phyloP scores from a whole-genome alignment of 2,329 filamentous ascomycete species.

The Calonectria hawksworthii region DNA sequence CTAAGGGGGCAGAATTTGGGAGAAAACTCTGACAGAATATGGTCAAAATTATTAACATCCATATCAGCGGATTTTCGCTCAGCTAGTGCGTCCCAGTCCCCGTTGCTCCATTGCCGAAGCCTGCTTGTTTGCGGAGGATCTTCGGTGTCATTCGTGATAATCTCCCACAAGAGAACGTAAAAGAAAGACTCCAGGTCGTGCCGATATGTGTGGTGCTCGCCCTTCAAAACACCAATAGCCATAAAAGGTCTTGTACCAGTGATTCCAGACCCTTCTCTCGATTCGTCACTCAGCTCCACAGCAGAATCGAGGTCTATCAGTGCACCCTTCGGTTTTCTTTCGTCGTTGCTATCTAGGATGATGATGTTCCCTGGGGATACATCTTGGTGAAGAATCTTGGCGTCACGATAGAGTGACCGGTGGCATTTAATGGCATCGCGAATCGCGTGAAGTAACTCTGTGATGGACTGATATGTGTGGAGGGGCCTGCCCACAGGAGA shows the following conservation, averaged over 20 bases:
- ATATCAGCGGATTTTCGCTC: not conserved
- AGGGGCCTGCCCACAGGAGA: constrained; percentile 39
- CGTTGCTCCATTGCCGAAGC: not conserved
- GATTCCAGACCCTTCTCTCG: constrained; percentile 36
- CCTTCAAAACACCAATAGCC: constrained; percentile 39
- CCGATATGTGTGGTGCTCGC: constrained; percentile 34
- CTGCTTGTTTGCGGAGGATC: not conserved
- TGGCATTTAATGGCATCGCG: constrained; percentile 39
- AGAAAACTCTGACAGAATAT: not conserved
- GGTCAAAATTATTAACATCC: not conserved
- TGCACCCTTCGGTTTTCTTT: constrained; percentile 39
- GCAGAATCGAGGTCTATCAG: constrained; percentile 40
- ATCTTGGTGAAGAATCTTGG: not conserved
- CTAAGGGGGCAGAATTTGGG: not conserved
- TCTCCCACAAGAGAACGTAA: constrained; percentile 41
- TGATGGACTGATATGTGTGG: constrained; percentile 29
- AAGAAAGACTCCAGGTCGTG: constrained; percentile 49
- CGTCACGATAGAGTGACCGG: constrained; percentile 21
- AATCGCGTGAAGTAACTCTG: constrained; percentile 35
- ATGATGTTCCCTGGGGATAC: constrained; percentile 39
- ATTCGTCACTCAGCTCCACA: constrained; percentile 25
- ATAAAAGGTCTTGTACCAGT: constrained; percentile 44
- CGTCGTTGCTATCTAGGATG: not conserved
- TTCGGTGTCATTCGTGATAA: not conserved
- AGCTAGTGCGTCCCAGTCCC: not conserved